Evolutionary conservation across 2,329 filamentous ascomycete genomes (phyloP).

Genomic region (Cadophora malorum): DNA sequence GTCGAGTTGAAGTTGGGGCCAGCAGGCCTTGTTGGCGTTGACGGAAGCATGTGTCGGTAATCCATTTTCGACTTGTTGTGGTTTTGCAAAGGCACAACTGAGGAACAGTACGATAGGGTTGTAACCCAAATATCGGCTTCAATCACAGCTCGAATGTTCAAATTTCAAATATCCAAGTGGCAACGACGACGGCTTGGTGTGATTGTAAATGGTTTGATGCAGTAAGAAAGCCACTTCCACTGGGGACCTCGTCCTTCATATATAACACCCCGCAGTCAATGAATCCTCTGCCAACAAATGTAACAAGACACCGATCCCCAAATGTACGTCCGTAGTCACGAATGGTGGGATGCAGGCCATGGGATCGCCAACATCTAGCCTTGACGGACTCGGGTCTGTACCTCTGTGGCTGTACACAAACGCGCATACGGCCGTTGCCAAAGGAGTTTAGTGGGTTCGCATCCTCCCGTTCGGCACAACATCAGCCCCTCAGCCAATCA

Average conservation of each 20-base stretch:
- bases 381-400: background rate
- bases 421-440: constrained; percentile 15
- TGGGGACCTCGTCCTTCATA: constrained; percentile 11
- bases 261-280: background rate
- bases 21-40: constrained; percentile 5
- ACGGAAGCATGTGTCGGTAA: constrained; percentile 8
- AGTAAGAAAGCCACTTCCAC: constrained; percentile 3
- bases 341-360: background rate
- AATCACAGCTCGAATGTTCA: background rate
- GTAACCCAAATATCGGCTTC: background rate
- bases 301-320: constrained; percentile 1
- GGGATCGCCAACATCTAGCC: background rate
- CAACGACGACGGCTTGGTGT: background rate
- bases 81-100: background rate
- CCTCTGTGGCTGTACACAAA: background rate
- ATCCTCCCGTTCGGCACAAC: constrained; percentile 13
- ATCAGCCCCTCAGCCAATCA: constrained; percentile 4
- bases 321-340: constrained; percentile 9
- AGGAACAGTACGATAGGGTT: background rate
- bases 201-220: background rate
- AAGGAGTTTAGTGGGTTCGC: background rate
- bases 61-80: constrained; percentile 13
- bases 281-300: background rate
- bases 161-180: background rate
- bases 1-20: constrained; percentile 10